Evolutionary conservation across 495 filamentous ascomycete genomes (phyloP), one percentile per base, ranked within the genome.

Genomic region (Chaetomium tenue): DNA sequence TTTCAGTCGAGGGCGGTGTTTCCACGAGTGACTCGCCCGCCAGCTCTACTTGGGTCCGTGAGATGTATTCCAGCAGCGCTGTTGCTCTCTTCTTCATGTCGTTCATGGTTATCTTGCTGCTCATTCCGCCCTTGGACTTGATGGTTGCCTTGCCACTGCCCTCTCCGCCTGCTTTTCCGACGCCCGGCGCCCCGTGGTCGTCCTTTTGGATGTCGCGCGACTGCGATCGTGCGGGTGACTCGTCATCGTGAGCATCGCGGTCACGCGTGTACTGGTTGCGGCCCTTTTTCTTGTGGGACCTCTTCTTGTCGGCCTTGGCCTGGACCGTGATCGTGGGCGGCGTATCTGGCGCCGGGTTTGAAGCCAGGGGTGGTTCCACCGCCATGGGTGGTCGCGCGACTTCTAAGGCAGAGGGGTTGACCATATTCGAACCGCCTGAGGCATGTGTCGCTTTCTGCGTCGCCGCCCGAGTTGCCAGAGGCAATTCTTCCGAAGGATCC

Each of bases 51-150:
- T 97, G 93, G 66, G 91, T 93, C 52, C 90, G 86, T 9, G 90
- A 87, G 68, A 98, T 97, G 74, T 90, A 97, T 48, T 96, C 92
- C 18, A 95, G 80, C 60, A 98, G 93, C 16, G 82, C 88, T 2
- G 87, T 86, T 4, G 92, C 92, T 9, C 90, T 86, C 64, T 90
- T 84, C 76, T 91, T 92, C 89, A 97, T 94, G 67, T 97, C 93
- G 63, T 88, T 89, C 87, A 97, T 90, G 30, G 85, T 93, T 55
- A 92, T 86, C 72, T 89, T 91, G 67, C 85, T 88, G 22, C 54
- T 75, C 74, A 81, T 77, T 22, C 75, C 74, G 13, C 72, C 75
- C 63, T 77, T 81, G 48, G 59, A 67, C 61, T 76, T 80, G 54
- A 61, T 47, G 40, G 73, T 63, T 12, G 73, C 67, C 60, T 75